Base-by-base conservation (phyloP, 1,284 basidiomycete species). In the Microbotryum silenes-acaulis region DNA sequence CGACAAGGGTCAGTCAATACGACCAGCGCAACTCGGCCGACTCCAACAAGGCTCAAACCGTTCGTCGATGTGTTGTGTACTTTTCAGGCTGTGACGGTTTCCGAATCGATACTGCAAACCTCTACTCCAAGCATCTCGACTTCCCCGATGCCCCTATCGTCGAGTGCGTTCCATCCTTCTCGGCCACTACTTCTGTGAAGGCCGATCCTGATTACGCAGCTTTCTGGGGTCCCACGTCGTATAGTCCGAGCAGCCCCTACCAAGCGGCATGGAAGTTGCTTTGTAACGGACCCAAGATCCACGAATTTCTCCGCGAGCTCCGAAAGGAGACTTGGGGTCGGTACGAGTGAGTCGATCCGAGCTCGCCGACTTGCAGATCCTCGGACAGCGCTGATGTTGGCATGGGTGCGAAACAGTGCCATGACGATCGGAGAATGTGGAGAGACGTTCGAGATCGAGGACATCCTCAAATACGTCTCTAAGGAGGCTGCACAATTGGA, bases 241-340 rank as follows among this genome's bases (percentile, higher is more conserved):
- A 31, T 7, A 42, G 37, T 42, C 37, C 37, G 37, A 42, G 12
- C 14, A 42, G 37, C 37, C 37, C 37, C 37, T 18, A 42, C 37
- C 37, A 42, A 42, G 16, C 37, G 9, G 37, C 37, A 12, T 42
- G 14, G 37, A 14, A 57, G 1, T 57, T 44, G 44, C 47, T 59
- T 44, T 44, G 52, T 18, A 60, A 50, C 56, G 83, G 83, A 1
- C 85, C 84, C 7, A 76, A 77, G 10, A 82, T 87, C 2, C 85
- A 87, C 71, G 82, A 85, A 63, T 88, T 81, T 66, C 72, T 89
- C 52, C 78, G 81, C 65, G 83, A 88, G 75, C 86, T 87, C 84
- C 74, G 83, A 61, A 59, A 71, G 27, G 78, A 82, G 69, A 83
- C 86, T 3, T 77, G 85, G 21, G 81, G 31, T 20, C 52, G 53